Percentiles rank a stretch among this genome's conserved stretches.
Evolutionary conservation across 1,139 yeast genomes (phyloP).

Genomic region (Spencermartinsiella ligniputridi): DNA sequence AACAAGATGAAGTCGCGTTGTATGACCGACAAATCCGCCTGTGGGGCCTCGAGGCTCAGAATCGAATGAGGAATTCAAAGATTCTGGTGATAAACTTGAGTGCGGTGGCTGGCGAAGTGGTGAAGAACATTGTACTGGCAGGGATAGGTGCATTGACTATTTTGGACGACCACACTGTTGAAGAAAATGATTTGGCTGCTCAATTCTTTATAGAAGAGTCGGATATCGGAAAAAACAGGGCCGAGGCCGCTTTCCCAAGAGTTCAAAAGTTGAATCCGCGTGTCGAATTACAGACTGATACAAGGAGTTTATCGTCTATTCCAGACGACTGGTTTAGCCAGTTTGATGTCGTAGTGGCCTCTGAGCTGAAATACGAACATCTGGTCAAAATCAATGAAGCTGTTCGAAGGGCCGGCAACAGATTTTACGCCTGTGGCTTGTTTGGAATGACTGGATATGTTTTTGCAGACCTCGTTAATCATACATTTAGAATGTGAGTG

Average conservation of each 20-base stretch:
- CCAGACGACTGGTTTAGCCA: conserved; percentile 44
- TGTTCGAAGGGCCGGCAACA: conserved; percentile 53
- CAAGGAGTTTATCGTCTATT: conserved; percentile 33
- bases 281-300: conserved; percentile 48
- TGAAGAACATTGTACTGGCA: conserved; percentile 81
- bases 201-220: conserved; percentile 67
- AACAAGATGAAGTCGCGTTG: conserved; percentile 73
- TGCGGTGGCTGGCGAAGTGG: conserved; percentile 72
- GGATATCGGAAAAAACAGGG: conserved; percentile 40
- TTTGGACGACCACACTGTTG: conserved; percentile 53
- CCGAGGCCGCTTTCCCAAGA: conserved; percentile 49
- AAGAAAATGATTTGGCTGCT: conserved; percentile 62
- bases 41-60: conserved; percentile 96
- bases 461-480: conserved; percentile 70
- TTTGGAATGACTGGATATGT: conserved; percentile 84
- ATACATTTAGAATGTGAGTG: conserved; percentile 40
- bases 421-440: conserved; percentile 63
- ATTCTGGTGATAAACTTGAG: conserved; percentile 65
- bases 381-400: conserved; percentile 40
- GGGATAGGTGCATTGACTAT: conserved; percentile 79
- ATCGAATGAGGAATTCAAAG: conserved; percentile 63
- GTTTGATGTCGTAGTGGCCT: conserved; percentile 72
- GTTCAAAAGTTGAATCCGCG: conserved; percentile 75
- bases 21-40: conserved; percentile 93
- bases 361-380: conserved; percentile 52